Percentiles rank a stretch among this genome's conserved stretches.
Conservation (phyloP, 768 basidiomycete species). For the Leccinum subtestaceum region DNA sequence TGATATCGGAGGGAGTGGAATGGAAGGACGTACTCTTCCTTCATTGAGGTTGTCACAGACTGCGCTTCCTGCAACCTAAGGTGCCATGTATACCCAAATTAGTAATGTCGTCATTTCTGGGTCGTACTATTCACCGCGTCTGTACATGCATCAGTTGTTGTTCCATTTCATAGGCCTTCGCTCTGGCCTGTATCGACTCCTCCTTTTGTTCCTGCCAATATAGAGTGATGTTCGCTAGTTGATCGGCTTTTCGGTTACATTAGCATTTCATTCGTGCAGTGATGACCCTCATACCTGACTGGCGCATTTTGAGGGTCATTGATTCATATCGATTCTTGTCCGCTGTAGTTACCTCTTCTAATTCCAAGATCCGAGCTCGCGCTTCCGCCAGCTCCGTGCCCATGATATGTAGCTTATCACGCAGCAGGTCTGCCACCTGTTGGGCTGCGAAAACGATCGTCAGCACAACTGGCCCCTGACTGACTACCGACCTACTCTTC, state of each 20-base stretch:
- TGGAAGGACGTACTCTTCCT: slow-evolving; percentile 31
- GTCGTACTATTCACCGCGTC: slow-evolving; percentile 15
- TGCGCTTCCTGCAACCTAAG: slow-evolving; percentile 27
- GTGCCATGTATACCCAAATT: slow-evolving; percentile 9
- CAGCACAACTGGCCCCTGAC: not conserved
- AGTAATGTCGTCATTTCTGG: slow-evolving; percentile 3
- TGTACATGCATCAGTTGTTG: slow-evolving; percentile 24
- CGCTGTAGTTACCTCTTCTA: slow-evolving; percentile 29
- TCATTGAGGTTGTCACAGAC: slow-evolving; percentile 27
- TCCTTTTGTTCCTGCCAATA: slow-evolving; percentile 29
- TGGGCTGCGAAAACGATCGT: slow-evolving; percentile 35
- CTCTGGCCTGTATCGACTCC: slow-evolving; percentile 25
- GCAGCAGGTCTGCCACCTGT: slow-evolving; percentile 48
- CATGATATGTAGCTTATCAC: slow-evolving; percentile 43
- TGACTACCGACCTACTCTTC: slow-evolving; percentile 27
- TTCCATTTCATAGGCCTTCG: slow-evolving; percentile 26
- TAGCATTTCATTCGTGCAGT: slow-evolving; percentile 8
- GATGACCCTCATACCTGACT: slow-evolving; percentile 23
- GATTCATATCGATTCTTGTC: slow-evolving; percentile 25
- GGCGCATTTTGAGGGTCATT: slow-evolving; percentile 21
- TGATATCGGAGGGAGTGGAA: slow-evolving; percentile 13
- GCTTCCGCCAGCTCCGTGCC: slow-evolving; percentile 44
- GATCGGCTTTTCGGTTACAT: slow-evolving; percentile 19
- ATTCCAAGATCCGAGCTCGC: slow-evolving; percentile 36
- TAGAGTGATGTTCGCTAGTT: slow-evolving; percentile 22